Evolutionary conservation across 2,329 filamentous ascomycete genomes (phyloP).

Genomic region (Lachnellula suecica): DNA sequence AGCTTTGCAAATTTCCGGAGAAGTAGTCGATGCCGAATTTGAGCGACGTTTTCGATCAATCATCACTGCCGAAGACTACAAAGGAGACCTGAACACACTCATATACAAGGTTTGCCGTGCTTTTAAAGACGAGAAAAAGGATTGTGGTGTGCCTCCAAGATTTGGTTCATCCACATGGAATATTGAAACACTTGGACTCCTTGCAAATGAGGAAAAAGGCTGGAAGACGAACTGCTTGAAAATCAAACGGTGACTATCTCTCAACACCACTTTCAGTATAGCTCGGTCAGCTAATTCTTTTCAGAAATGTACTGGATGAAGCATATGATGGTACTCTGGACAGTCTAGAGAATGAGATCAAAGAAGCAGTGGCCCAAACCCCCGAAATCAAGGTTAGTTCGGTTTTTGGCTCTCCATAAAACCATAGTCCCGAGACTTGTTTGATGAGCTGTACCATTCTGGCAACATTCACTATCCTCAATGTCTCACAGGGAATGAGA

Average conservation of each 20-base stretch:
- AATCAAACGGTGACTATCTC: conserved; percentile 4
- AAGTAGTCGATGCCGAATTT: conserved; percentile 15
- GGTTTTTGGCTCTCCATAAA: background rate
- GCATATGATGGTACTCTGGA: conserved; percentile 11
- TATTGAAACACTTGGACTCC: background rate
- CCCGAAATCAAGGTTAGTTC: background rate
- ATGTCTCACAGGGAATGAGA: no score
- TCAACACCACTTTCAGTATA: background rate
- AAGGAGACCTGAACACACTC: conserved; percentile 1
- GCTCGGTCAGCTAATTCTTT: background rate
- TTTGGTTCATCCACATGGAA: conserved; percentile 5
- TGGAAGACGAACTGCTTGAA: conserved; percentile 6
- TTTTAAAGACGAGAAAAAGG: conserved; percentile 15
- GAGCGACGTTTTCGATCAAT: background rate
- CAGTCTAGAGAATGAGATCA: background rate
- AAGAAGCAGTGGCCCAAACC: background rate
- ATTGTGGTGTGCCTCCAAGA: conserved; percentile 4
- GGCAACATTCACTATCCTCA: no score
- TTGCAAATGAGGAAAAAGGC: conserved; percentile 1
- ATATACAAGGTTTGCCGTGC: conserved; percentile 5
- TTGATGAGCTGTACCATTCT: no score
- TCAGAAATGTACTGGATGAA: conserved; percentile 4
- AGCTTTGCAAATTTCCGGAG: conserved; percentile 12
- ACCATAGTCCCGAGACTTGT: no score
- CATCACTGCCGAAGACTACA: conserved; percentile 3